Evolutionary conservation across 2,329 filamentous ascomycete genomes (phyloP).

Genomic region (Fusarium acutatum): DNA sequence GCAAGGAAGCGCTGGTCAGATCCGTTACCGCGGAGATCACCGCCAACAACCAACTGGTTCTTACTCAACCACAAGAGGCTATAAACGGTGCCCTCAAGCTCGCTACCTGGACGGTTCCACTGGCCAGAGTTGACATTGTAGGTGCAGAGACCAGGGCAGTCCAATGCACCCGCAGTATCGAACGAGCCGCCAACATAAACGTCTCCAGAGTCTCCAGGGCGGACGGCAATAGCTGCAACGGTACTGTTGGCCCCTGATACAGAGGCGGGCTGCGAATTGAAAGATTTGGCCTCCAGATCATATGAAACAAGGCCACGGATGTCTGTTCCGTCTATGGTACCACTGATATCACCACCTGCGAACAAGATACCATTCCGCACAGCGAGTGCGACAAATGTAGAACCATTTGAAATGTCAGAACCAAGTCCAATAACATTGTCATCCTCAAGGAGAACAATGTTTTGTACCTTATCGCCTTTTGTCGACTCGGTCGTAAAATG

Average conservation of each 20-base stretch:
- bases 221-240: conserved; percentile 79
- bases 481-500: conserved; percentile 78
- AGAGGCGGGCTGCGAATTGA: conserved; percentile 76
- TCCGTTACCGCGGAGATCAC: conserved; percentile 74
- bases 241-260: conserved; percentile 74
- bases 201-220: conserved; percentile 70
- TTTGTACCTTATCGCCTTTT: conserved; percentile 77
- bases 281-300: conserved; percentile 72
- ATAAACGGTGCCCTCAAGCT: conserved; percentile 74
- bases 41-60: conserved; percentile 78
- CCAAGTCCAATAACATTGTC: conserved; percentile 78
- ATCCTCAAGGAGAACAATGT: conserved; percentile 84
- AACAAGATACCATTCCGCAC: conserved; percentile 75
- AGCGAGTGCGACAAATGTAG: conserved; percentile 78
- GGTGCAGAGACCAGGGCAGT: conserved; percentile 83
- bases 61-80: conserved; percentile 79
- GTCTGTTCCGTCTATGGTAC: conserved; percentile 67
- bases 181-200: conserved; percentile 91
- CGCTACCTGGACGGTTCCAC: conserved; percentile 82
- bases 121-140: conserved; percentile 75
- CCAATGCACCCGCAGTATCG: conserved; percentile 80
- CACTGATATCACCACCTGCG: conserved; percentile 82
- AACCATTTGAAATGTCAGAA: conserved; percentile 72
- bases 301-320: conserved; percentile 83
- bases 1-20: conserved; percentile 72